These are phyloP conservation scores for Nectriaceae sp. DNA, from an alignment of 2,329 filamentous ascomycete species.

Conservation along the genomic window DNA sequence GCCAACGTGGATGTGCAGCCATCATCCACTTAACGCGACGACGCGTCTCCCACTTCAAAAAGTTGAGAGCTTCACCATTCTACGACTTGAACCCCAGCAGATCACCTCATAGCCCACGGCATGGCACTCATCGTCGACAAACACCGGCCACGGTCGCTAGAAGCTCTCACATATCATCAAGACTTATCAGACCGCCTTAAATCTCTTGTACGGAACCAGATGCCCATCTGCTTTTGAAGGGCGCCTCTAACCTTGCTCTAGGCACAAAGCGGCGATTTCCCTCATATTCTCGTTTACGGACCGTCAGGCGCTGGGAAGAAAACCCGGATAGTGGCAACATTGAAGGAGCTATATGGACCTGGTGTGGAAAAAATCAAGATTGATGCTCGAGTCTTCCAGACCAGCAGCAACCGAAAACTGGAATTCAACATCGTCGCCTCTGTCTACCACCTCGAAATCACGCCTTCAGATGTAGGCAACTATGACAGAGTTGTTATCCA, in stretches of 20 bases:
- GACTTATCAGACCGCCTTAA: conserved; percentile 86
- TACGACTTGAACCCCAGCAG: conserved; percentile 7
- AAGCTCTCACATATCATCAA: conserved; percentile 80
- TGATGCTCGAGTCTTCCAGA: conserved; percentile 95
- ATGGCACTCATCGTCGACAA: conserved; percentile 75
- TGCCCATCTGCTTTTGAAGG: not conserved
- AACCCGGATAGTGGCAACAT: conserved; percentile 90
- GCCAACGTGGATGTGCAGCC: conserved; percentile 13
- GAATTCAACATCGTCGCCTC: conserved; percentile 99
- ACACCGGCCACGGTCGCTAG: conserved; percentile 72
- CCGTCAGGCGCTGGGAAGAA: conserved; percentile 98
- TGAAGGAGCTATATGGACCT: conserved; percentile 92
- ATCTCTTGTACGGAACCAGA: conserved; percentile 70
- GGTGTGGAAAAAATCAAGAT: conserved; percentile 99
- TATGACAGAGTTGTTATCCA: conserved; percentile 96
- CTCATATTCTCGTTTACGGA: conserved; percentile 94
- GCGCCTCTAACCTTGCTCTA: conserved; percentile 39
- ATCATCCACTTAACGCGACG: conserved; percentile 41
- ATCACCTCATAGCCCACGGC: conserved; percentile 21
- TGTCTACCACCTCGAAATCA: conserved; percentile 97
- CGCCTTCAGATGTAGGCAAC: conserved; percentile 92
- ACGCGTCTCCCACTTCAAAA: conserved; percentile 34
- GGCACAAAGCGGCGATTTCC: conserved; percentile 97
- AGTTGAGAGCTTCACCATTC: conserved; percentile 18
- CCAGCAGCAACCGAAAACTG: conserved; percentile 91